Percentiles rank a stretch among this genome's conserved stretches.
These are phyloP conservation scores for Hanseniaspora valbyensis DNA, from an alignment of 805 yeast species.

Conservation along the genomic window DNA sequence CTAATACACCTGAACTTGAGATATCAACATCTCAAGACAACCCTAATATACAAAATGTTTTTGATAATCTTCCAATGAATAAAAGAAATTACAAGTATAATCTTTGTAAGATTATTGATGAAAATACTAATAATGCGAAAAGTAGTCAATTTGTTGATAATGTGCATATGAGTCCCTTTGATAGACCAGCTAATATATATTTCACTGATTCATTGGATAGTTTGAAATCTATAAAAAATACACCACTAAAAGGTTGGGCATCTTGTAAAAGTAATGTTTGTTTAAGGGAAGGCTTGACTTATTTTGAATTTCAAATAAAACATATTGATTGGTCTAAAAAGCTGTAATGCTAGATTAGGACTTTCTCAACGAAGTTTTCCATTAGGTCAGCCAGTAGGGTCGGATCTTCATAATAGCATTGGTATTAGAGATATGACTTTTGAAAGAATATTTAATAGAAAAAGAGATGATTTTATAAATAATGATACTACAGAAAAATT, in stretches of 20 bases:
- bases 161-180: conserved; percentile 8
- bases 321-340: conserved; percentile 22
- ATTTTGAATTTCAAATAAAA: conserved; percentile 29
- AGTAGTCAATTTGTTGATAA: conserved; percentile 2
- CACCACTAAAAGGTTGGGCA: conserved; percentile 12
- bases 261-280: conserved; percentile 5
- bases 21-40: not conserved
- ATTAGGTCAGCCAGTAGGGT: conserved; percentile 90
- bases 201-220: not conserved
- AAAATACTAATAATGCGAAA: conserved; percentile 37
- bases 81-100: conserved; percentile 70
- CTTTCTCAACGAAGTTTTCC: conserved; percentile 76
- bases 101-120: conserved; percentile 64
- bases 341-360: conserved; percentile 68
- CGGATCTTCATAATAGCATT: conserved; percentile 77
- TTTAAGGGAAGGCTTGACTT: conserved; percentile 39
- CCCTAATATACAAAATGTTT: not conserved
- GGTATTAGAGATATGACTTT: conserved; percentile 75
- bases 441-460: conserved; percentile 51
- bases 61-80: conserved; percentile 46
- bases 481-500: conserved; percentile 29
- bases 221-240: conserved; percentile 4
- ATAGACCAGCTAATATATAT: not conserved
- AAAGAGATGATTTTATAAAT: conserved; percentile 35
- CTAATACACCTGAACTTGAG: not conserved